A percentile compares a stretch with the other conserved stretches of the same genome.
phyloP scores from a whole-genome alignment of 306 rosid genomes.

The Castanea mollissima region DNA sequence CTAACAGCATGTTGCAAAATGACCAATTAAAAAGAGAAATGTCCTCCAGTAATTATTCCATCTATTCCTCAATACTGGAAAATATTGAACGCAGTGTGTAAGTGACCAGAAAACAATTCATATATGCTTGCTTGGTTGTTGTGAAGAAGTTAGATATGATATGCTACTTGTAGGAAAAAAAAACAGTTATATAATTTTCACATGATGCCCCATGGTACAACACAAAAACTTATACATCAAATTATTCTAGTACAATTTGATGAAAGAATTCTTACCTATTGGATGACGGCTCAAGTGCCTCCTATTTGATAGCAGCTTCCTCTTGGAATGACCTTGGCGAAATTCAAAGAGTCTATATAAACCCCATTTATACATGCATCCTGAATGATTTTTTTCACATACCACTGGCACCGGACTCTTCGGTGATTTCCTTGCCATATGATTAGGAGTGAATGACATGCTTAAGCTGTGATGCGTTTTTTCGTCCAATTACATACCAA shows the following conservation, averaged over 20 bases:
- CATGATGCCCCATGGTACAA: not conserved
- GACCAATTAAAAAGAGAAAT: not conserved
- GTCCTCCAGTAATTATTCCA: not conserved
- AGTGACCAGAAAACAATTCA: no score
- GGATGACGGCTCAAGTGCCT: conserved; percentile 27
- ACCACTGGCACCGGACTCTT: conserved; percentile 37
- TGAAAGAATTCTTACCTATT: conserved; percentile 32
- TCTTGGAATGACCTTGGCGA: conserved; percentile 36
- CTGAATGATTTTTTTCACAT: conserved; percentile 44
- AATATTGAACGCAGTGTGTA: not conserved
- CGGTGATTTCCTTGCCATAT: conserved; percentile 58
- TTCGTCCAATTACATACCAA: not conserved
- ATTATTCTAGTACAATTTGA: not conserved
- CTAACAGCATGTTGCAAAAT: not conserved
- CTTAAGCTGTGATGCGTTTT: conserved; percentile 16
- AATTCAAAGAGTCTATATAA: conserved; percentile 53
- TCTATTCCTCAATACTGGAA: not conserved
- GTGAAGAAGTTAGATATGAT: not conserved
- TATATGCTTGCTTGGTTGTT: no score
- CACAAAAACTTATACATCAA: not conserved
- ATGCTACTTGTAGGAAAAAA: not conserved
- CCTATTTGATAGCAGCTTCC: conserved; percentile 39
- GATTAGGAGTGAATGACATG: not conserved
- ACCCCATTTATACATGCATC: conserved; percentile 52
- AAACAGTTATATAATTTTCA: not conserved